A percentile compares a stretch with the other conserved stretches of the same genome.
These are phyloP conservation scores for Gymnopus androsaceus DNA, from an alignment of 1,284 basidiomycete species.

Conservation along the genomic window DNA sequence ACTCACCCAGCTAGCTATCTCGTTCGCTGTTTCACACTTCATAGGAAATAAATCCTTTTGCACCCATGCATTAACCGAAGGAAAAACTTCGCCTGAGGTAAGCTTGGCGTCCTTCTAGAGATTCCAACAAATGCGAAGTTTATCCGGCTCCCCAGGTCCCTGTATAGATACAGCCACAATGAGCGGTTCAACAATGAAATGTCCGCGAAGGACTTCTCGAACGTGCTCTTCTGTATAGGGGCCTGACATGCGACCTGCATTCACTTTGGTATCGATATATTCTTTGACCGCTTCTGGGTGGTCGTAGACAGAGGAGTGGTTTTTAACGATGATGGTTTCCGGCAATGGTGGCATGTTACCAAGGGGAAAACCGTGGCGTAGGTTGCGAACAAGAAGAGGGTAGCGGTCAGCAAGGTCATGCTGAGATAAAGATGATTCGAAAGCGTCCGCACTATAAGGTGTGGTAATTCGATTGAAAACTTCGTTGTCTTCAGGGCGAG, in stretches of 20 bases:
- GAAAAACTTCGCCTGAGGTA: neutral
- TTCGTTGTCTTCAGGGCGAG: too few relatives aligned
- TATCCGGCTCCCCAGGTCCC: constrained; percentile 20
- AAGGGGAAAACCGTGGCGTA: too few relatives aligned
- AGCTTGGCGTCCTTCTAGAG: constrained; percentile 20
- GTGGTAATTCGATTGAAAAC: too few relatives aligned
- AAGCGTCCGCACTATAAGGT: too few relatives aligned
- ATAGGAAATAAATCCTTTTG: constrained; percentile 24
- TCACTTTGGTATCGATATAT: constrained; percentile 32
- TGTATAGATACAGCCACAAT: constrained; percentile 19
- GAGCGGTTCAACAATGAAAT: constrained; percentile 27
- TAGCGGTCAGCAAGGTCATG: too few relatives aligned
- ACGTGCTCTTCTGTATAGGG: constrained; percentile 30
- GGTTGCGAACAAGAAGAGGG: too few relatives aligned
- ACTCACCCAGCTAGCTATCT: too few relatives aligned
- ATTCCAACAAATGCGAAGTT: constrained; percentile 19
- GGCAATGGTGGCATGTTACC: too few relatives aligned
- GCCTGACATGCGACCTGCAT: constrained; percentile 30
- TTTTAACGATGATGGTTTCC: too few relatives aligned
- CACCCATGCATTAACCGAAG: constrained; percentile 23
- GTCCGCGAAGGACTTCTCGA: constrained; percentile 28
- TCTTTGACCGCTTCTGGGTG: constrained; percentile 23
- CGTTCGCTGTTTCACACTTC: constrained; percentile 20
- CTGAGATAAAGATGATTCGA: too few relatives aligned
- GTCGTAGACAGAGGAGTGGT: constrained; percentile 14